phyloP scores from a whole-genome alignment of 345 rosid genomes.

The Cardiospermum halicacabum region DNA sequence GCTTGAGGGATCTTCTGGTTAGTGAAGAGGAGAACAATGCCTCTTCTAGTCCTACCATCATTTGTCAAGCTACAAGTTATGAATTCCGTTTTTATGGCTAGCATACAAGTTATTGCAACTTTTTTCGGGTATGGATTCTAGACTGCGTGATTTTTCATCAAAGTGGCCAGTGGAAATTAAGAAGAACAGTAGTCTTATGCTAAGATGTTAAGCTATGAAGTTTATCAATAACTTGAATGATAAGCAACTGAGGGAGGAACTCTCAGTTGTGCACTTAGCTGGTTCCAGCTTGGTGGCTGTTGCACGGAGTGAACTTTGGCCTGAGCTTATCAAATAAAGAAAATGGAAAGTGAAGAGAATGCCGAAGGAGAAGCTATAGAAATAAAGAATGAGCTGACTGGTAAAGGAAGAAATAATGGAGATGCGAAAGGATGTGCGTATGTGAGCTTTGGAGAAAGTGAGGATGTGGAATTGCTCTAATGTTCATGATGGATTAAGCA shows the following conservation, averaged over 20 bases:
- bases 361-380: neutral
- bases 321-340: neutral
- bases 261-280: neutral
- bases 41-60: slow-evolving; percentile 15
- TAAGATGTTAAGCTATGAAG: neutral
- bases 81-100: slow-evolving; percentile 23
- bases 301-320: slow-evolving; percentile 1
- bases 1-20: slow-evolving; percentile 35
- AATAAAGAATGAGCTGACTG: neutral
- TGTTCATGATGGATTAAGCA: neutral
- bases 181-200: neutral
- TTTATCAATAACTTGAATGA: neutral
- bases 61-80: slow-evolving; percentile 19
- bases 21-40: slow-evolving; percentile 24
- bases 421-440: neutral
- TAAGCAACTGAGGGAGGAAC: neutral
- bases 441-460: neutral
- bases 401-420: neutral
- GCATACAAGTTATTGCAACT: neutral
- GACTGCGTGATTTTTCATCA: neutral
- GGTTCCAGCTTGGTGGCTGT: slow-evolving; percentile 12
- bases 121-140: neutral
- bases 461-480: neutral
- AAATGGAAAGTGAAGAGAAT: neutral
- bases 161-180: neutral